Evolutionary conservation across 495 filamentous ascomycete genomes (phyloP), one percentile per base, ranked within the genome.

Genomic region (Tetracladium marchalianum): DNA sequence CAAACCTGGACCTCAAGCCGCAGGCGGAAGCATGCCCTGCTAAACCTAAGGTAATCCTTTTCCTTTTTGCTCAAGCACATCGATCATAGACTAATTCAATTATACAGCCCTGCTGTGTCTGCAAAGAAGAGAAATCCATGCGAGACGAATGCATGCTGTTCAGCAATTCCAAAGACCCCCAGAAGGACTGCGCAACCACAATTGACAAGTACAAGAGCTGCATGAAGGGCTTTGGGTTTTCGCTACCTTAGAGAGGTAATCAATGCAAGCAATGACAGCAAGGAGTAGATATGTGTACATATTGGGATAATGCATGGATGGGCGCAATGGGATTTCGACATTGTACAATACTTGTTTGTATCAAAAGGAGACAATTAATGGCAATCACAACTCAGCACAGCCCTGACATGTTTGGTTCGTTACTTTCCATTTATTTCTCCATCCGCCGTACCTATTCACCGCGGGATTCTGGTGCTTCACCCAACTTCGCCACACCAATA

Each of bases 61-160:
- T 27, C 32, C 7, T 42, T 5, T 22, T 11, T 35, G 36, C 11
- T 11, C 12, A 27, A 27, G 22, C 22, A 4, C 8, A 38, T 41
- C 11, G 13, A 16, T 15, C 17, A 16, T 3, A 1, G 5, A 35
- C 38, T 41, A 18, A 42, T 18, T 32, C 9, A 37, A 19, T 22
- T 33, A 22, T 17, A 45, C 60, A 95, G 88, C 89, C 89, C 31
- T 95, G 89, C 77, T 95, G 90, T 64, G 92, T 98, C 16, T 98
- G 92, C 78, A 95, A 90, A 59, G 76, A 87, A 38, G 92, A 98
- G 65, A 98, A 98, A 64, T 73, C 85, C 47, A 67, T 71, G 49
- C 87, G 92, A 49, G 92, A 98, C 65, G 92, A 98, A 68, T 98
- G 92, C 73, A 96, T 98, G 90, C 84, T 98, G 13, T 95, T 97